Percentiles rank a stretch among this genome's conserved stretches.
Conservation (phyloP, 441 rosid genomes). For the Erysimum cheiri region DNA sequence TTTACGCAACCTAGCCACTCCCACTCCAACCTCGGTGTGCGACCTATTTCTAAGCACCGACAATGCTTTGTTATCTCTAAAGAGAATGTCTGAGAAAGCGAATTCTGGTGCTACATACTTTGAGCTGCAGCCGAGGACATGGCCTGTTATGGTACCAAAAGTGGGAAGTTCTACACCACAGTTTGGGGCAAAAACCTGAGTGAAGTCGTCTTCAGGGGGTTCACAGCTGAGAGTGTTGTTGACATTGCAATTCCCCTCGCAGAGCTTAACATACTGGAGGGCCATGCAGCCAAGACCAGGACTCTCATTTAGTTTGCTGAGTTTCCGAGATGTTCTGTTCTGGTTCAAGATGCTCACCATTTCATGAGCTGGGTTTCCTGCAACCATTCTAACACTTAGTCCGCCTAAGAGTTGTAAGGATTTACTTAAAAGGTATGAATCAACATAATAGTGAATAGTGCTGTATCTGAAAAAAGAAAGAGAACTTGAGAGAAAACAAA, state of each 20-base stretch:
- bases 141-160: constrained; percentile 73
- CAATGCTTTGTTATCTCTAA: constrained; percentile 56
- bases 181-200: constrained; percentile 80
- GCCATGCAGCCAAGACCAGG: constrained; percentile 98
- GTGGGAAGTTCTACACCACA: constrained; percentile 88
- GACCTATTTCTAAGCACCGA: constrained; percentile 66
- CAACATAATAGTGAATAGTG: neutral
- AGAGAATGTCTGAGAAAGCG: constrained; percentile 68
- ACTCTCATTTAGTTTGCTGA: constrained; percentile 59
- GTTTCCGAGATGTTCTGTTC: constrained; percentile 67
- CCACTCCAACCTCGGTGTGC: constrained; percentile 74
- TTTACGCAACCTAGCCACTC: constrained; percentile 67
- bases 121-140: constrained; percentile 71
- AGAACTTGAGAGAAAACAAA: neutral
- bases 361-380: constrained; percentile 84
- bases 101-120: constrained; percentile 60
- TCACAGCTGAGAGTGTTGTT: constrained; percentile 62
- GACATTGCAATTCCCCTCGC: constrained; percentile 74
- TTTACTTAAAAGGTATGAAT: neutral
- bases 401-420: neutral
- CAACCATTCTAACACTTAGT: constrained; percentile 23
- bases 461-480: neutral
- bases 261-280: constrained; percentile 68
- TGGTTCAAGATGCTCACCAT: constrained; percentile 74
- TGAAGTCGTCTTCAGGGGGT: constrained; percentile 77